phyloP scores from a whole-genome alignment of 169 alveolate species.

The Plasmodium gaboni region DNA sequence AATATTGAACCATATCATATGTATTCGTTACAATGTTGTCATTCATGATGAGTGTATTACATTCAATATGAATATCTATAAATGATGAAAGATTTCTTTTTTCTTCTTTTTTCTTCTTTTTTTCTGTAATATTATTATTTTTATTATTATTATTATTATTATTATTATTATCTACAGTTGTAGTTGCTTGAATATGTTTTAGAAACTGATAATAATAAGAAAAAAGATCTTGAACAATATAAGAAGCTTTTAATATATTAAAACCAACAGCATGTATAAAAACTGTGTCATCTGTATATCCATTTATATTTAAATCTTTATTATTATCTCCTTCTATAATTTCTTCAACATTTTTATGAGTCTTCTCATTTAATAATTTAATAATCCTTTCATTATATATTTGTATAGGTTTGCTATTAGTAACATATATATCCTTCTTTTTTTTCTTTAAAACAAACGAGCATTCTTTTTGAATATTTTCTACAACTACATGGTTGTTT shows the following conservation, averaged over 20 bases:
- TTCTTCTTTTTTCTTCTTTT: conserved; percentile 4
- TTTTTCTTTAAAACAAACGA: conserved; percentile 17
- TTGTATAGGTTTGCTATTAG: conserved; percentile 21
- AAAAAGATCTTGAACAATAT: conserved; percentile 35
- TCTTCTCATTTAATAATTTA: conserved; percentile 13
- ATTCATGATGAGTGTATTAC: conserved; percentile 29
- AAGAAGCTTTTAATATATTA: conserved; percentile 38
- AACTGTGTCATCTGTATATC: not conserved
- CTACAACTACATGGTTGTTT: conserved; percentile 20
- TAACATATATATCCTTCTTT: conserved; percentile 35
- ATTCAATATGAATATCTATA: conserved; percentile 6
- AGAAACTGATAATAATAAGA: conserved; percentile 20
- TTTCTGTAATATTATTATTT: not conserved
- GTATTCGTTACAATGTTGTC: conserved; percentile 22
- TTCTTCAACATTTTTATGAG: conserved; percentile 11
- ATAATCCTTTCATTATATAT: conserved; percentile 24
- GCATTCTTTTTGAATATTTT: conserved; percentile 45
- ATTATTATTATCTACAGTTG: not conserved
- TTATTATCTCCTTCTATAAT: conserved; percentile 51
- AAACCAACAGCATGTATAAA: conserved; percentile 45
- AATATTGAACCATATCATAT: not conserved
- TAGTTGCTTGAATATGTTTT: conserved; percentile 1
- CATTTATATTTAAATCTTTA: not conserved
- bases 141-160: not conserved
- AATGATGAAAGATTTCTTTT: not conserved